Evolutionary conservation across 441 rosid genomes (phyloP), one percentile per base, ranked within the genome.

Genomic region (Pelargonium citronellum): DNA sequence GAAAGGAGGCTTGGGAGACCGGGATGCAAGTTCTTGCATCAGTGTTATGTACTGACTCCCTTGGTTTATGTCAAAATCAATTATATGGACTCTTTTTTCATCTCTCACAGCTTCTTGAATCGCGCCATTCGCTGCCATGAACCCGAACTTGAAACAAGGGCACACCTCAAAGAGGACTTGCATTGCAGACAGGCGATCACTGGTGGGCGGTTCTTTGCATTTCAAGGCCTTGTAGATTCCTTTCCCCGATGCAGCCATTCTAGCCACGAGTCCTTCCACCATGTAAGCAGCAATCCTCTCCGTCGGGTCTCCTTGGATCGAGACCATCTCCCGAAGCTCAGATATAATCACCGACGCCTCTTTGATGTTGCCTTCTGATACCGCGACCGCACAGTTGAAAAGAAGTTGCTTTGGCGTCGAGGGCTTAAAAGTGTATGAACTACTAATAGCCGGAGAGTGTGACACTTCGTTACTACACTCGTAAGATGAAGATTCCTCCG

Each of bases 221-320:
- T 84, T 95, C 74, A 95, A 78, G 66, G 99, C 87, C 81, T 77
- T 89, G 78, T 95, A 95, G 4, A 95, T 87, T 65, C 71, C 87
- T 72, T 84, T 92, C 27, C 99, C 99, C 19, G 99, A 92, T 22
- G 86, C 79, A 75, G 98, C 96, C 88, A 95, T 82, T 61, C 95
- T 88, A 66, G 99, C 99, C 20, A 92, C 99, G 70, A 95, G 87
- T 61, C 99, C 98, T 86, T 95, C 99, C 2, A 91, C 92, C 98
- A 92, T 91, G 87, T 95, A 95, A 51, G 99, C 99, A 0, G 99
- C 98, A 4, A 91, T 88, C 76, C 99, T 88, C 79, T 88, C 89
- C 34, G 91, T 79, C 37, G 99, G 99, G 24, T 95, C 98, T 69
- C 99, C 99, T 75, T 92, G 98, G 74, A 95, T 81, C 0, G 98